Percentiles rank a stretch among this genome's conserved stretches.
Conservation (phyloP, 2,329 filamentous ascomycete genomes). For the Claviceps spartinae region DNA sequence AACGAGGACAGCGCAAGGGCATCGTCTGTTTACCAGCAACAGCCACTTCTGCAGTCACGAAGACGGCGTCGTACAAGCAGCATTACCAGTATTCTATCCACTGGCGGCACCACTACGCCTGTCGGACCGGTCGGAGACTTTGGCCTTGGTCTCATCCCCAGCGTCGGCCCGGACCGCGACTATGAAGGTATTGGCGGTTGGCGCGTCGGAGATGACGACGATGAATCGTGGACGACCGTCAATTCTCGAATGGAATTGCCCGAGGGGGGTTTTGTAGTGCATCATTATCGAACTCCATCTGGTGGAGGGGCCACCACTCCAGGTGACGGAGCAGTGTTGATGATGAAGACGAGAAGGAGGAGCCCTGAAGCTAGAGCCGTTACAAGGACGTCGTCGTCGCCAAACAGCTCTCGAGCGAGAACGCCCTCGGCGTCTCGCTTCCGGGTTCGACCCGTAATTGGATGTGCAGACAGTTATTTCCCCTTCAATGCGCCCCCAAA, state of each 20-base stretch:
- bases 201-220: conserved; percentile 32
- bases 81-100: conserved; percentile 17
- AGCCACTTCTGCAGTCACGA: conserved; percentile 9
- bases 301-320: conserved; percentile 24
- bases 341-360: conserved; percentile 28
- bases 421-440: conserved; percentile 30
- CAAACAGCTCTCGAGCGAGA: conserved; percentile 35
- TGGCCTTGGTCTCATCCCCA: conserved; percentile 29
- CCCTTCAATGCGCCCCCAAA: conserved; percentile 21
- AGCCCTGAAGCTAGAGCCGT: conserved; percentile 20
- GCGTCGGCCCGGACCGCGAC: conserved; percentile 38
- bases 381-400: conserved; percentile 17
- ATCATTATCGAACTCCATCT: conserved; percentile 31
- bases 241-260: conserved; percentile 38
- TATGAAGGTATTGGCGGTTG: conserved; percentile 48
- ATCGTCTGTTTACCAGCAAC: conserved; percentile 7
- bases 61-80: conserved; percentile 23
- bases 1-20: conserved; percentile 8
- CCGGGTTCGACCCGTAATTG: conserved; percentile 14
- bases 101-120: conserved; percentile 20
- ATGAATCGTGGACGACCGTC: conserved; percentile 37
- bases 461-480: conserved; percentile 29
- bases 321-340: conserved; percentile 27
- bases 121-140: conserved; percentile 22
- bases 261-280: conserved; percentile 24